Conservation (phyloP, 2,329 filamentous ascomycete species). For the Trichophyton verrucosum region DNA sequence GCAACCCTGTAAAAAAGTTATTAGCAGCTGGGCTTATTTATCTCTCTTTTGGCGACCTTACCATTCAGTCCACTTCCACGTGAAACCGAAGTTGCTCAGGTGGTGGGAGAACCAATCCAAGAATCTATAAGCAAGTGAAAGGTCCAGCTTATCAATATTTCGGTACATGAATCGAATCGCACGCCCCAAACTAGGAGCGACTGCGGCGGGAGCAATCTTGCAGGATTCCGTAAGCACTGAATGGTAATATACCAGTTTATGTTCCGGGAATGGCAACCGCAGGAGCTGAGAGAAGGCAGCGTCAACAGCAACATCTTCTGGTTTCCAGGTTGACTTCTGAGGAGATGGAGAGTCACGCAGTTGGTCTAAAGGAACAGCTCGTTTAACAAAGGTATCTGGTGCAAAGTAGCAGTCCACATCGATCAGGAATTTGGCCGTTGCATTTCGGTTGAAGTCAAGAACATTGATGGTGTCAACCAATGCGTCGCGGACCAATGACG, state of each 20-base stretch:
- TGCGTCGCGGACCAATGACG: conserved; percentile 71
- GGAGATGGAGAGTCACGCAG: conserved; percentile 55
- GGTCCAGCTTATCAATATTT: conserved; percentile 67
- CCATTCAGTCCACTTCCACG: conserved; percentile 99
- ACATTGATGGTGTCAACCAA: conserved; percentile 89
- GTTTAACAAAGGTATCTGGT: conserved; percentile 79
- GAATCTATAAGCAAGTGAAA: conserved; percentile 77
- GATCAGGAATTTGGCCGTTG: conserved; percentile 76
- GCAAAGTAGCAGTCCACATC: conserved; percentile 93
- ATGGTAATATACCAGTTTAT: conserved; percentile 95
- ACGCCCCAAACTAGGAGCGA: conserved; percentile 82
- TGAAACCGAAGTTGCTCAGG: conserved; percentile 96
- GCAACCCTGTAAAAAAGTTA: conserved; percentile 45
- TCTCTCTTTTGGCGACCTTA: conserved; percentile 26
- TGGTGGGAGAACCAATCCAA: conserved; percentile 98
- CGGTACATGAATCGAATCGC: conserved; percentile 87
- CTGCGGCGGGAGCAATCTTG: conserved; percentile 90
- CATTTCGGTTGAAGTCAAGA: conserved; percentile 81
- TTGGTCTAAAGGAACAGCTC: conserved; percentile 83
- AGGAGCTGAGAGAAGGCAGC: conserved; percentile 93
- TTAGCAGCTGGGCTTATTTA: background rate
- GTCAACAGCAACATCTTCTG: conserved; percentile 94
- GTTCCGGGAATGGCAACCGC: conserved; percentile 71
- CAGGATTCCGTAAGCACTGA: conserved; percentile 88
- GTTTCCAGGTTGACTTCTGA: conserved; percentile 75